A percentile compares a stretch with the other conserved stretches of the same genome.
Conservation (phyloP, 176 grass and related monocot species). For the Lolium perenne region DNA sequence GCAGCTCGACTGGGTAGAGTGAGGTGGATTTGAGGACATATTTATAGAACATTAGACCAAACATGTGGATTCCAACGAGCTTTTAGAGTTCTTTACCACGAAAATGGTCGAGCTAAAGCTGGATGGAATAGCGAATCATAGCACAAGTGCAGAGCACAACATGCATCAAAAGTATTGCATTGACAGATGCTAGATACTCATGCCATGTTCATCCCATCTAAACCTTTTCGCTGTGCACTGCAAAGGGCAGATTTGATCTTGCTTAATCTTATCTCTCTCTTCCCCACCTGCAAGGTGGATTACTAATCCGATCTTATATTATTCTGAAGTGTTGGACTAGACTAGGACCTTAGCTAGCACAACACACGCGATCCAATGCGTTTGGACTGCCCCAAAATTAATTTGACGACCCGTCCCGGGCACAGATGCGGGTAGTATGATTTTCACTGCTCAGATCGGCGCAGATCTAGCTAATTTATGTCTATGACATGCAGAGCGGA, state of each 20-base stretch:
- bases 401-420: not conserved
- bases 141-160: not conserved
- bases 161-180: slow-evolving; percentile 32
- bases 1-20: not conserved
- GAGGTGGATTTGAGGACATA: slow-evolving; percentile 16
- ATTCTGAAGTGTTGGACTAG: not conserved
- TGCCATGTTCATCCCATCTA: slow-evolving; percentile 25
- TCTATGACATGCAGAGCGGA: no score
- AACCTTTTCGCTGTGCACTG: not conserved
- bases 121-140: not conserved
- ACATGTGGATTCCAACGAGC: not conserved
- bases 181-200: not conserved
- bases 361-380: no score
- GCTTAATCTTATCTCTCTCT: not conserved
- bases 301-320: not conserved
- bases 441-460: slow-evolving; percentile 3
- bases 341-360: not conserved
- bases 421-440: not conserved
- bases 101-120: not conserved
- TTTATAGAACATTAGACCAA: slow-evolving; percentile 10
- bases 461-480: slow-evolving; percentile 20
- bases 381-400: not conserved
- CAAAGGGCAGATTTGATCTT: not conserved
- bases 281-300: not conserved
- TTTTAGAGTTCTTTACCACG: not conserved